These are phyloP conservation scores for Endoconidiophora polonica DNA, from an alignment of 2,329 filamentous ascomycete species.

Conservation along the genomic window DNA sequence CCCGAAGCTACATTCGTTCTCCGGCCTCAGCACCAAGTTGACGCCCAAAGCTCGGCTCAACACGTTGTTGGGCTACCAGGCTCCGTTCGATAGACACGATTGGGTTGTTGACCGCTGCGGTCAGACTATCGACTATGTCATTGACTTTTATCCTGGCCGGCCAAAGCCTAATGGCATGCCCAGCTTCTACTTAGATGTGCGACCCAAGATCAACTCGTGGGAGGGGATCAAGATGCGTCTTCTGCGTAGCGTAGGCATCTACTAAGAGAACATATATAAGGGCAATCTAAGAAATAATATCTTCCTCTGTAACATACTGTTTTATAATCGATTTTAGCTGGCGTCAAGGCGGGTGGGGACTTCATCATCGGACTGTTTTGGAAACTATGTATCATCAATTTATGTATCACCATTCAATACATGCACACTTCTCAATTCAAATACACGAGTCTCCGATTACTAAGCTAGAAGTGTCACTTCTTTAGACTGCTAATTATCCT, in stretches of 20 bases:
- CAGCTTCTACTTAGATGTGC: constrained; percentile 51
- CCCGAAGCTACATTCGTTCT: constrained; percentile 69
- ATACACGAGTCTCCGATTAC: too few species aligned
- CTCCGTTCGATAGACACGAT: constrained; percentile 90
- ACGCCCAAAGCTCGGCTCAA: constrained; percentile 75
- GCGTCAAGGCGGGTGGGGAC: not conserved
- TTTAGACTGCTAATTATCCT: not conserved
- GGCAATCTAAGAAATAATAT: constrained; percentile 7
- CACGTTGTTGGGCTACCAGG: constrained; percentile 69
- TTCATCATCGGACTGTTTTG: too few species aligned
- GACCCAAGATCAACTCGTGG: constrained; percentile 51
- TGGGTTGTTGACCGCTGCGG: constrained; percentile 93
- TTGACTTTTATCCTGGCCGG: constrained; percentile 85
- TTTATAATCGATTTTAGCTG: constrained; percentile 13
- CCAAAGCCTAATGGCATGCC: constrained; percentile 23
- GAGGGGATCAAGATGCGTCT: constrained; percentile 53
- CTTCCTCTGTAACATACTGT: constrained; percentile 14
- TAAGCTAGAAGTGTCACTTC: too few species aligned
- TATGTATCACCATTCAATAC: too few species aligned
- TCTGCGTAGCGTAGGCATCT: constrained; percentile 32
- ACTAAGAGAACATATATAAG: constrained; percentile 19
- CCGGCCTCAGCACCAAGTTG: constrained; percentile 50
- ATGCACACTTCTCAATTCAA: too few species aligned
- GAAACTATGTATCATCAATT: too few species aligned
- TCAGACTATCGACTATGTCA: constrained; percentile 76